A percentile compares a stretch with the other conserved stretches of the same genome.
Evolutionary conservation across 2,329 filamentous ascomycete genomes (phyloP).

Genomic region (Arthrobotrys conoides): DNA sequence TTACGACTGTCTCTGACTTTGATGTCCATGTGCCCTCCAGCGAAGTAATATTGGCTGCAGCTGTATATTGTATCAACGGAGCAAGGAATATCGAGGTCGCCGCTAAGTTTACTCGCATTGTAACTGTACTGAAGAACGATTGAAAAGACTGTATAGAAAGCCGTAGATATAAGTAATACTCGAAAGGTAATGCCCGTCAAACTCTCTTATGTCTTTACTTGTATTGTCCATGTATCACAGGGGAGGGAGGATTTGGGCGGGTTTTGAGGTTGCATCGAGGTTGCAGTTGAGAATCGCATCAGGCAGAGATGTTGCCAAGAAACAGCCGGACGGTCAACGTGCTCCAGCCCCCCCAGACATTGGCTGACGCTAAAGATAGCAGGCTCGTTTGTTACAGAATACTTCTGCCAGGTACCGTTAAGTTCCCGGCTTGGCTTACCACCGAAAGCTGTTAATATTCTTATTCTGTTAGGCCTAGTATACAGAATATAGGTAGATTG

Average conservation of each 20-base stretch:
- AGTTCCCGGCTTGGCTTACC: slow-evolving; percentile 55
- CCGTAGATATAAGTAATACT: not conserved
- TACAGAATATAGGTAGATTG: too few relatives aligned
- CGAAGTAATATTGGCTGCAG: slow-evolving; percentile 69
- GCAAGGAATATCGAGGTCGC: slow-evolving; percentile 18
- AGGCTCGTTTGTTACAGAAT: slow-evolving; percentile 29
- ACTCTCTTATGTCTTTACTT: not conserved
- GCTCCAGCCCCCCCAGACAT: slow-evolving; percentile 35
- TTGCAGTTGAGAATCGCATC: slow-evolving; percentile 9
- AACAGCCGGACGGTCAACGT: not conserved
- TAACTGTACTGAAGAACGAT: not conserved
- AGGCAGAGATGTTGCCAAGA: slow-evolving; percentile 46
- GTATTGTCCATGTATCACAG: not conserved
- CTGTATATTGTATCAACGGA: slow-evolving; percentile 65
- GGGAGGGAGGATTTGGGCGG: not conserved
- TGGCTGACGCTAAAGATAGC: slow-evolving; percentile 32
- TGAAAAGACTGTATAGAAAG: slow-evolving; percentile 9
- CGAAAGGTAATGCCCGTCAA: not conserved
- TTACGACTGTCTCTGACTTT: slow-evolving; percentile 78
- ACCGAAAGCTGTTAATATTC: slow-evolving; percentile 4
- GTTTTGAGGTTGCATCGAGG: slow-evolving; percentile 29
- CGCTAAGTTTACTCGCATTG: slow-evolving; percentile 34
- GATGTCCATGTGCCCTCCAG: slow-evolving; percentile 80
- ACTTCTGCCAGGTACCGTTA: slow-evolving; percentile 26
- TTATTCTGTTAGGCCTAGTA: too few relatives aligned